Evolutionary conservation across 306 rosid genomes (phyloP).

Genomic region (Ochetophila trinervis): DNA sequence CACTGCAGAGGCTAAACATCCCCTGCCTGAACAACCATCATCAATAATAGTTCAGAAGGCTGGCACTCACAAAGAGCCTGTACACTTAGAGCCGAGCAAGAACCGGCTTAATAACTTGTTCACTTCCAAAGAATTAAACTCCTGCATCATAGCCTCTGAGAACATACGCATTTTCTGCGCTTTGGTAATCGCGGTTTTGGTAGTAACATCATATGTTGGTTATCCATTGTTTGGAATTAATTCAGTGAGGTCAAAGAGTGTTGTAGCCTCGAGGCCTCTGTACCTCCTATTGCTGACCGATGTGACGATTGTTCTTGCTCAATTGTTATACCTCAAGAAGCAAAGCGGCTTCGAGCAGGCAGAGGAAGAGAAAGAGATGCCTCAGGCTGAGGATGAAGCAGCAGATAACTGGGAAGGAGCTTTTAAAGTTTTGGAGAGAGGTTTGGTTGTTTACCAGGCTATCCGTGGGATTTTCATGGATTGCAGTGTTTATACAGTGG

Average conservation of each 20-base stretch:
- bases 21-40: neutral
- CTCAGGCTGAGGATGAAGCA: constrained; percentile 24
- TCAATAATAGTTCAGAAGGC: neutral
- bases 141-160: constrained; percentile 57
- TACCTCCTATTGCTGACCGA: constrained; percentile 63
- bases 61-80: neutral
- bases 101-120: constrained; percentile 26
- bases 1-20: too few species aligned
- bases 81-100: constrained; percentile 9
- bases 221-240: constrained; percentile 33
- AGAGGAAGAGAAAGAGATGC: constrained; percentile 24
- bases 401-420: constrained; percentile 58
- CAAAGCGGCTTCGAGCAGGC: constrained; percentile 28
- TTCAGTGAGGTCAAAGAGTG: constrained; percentile 35
- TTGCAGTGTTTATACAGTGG: constrained; percentile 65
- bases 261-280: constrained; percentile 59
- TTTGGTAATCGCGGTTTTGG: constrained; percentile 50
- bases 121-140: constrained; percentile 59
- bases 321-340: constrained; percentile 33
- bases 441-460: constrained; percentile 74
- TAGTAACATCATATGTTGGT: constrained; percentile 44
- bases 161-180: constrained; percentile 47
- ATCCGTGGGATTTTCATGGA: constrained; percentile 71
- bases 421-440: constrained; percentile 76
- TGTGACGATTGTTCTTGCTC: constrained; percentile 49